phyloP scores from a whole-genome alignment of 108 stramenopile genomes.

The Pseudonitzschia pungens region DNA sequence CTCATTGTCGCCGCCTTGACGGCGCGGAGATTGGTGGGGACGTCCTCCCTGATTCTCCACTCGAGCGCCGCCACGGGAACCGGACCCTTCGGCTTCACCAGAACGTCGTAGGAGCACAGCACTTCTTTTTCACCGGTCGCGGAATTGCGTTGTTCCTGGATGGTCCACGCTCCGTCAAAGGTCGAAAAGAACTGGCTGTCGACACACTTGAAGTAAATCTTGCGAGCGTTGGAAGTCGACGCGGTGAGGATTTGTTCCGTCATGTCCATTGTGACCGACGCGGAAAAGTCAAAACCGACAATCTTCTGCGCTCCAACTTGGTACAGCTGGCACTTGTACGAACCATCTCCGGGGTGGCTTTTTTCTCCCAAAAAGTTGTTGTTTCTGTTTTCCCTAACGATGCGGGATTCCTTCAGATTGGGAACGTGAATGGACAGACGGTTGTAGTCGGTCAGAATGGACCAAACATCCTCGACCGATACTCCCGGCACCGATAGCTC shows the following conservation, averaged over 20 bases:
- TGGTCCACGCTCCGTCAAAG: constrained; percentile 84
- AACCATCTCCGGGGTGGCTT: constrained; percentile 49
- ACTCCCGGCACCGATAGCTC: constrained; percentile 62
- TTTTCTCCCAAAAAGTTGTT: constrained; percentile 1
- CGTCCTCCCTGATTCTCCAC: constrained; percentile 94
- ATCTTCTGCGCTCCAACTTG: constrained; percentile 93
- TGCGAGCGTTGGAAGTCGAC: constrained; percentile 24
- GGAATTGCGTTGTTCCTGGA: constrained; percentile 39
- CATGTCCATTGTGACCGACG: constrained; percentile 90
- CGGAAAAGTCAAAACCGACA: constrained; percentile 91
- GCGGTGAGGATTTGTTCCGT: constrained; percentile 49
- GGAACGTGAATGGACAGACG: constrained; percentile 84
- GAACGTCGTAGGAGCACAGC: constrained; percentile 74
- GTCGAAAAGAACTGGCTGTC: constrained; percentile 83
- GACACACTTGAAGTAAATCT: constrained; percentile 79
- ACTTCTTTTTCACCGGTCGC: constrained; percentile 44
- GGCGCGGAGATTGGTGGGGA: constrained; percentile 85
- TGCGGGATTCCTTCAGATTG: constrained; percentile 79
- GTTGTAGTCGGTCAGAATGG: constrained; percentile 90
- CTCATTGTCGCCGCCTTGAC: constrained; percentile 80
- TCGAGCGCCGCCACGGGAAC: constrained; percentile 94
- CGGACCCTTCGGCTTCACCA: constrained; percentile 86
- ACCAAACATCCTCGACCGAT: constrained; percentile 73
- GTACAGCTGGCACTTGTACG: constrained; percentile 63
- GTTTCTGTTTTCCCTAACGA: constrained; percentile 18